Percentiles rank a stretch among this genome's conserved stretches.
Conservation (phyloP, 352 stramenopile species). For the Globisporangium acanthophoron region DNA sequence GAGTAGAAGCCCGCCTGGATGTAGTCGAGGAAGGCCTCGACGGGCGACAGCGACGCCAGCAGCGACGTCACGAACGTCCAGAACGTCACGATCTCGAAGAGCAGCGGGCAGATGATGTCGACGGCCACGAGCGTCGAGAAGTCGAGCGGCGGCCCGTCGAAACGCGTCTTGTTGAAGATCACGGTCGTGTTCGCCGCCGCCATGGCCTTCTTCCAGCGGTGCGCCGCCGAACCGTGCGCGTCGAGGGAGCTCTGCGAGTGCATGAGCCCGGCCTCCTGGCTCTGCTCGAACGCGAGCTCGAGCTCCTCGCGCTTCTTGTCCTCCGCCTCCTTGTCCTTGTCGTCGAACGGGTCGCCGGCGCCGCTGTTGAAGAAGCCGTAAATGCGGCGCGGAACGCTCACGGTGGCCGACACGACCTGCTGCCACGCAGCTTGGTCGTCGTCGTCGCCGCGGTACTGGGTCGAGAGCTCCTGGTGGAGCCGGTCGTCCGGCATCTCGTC, state of each 20-base stretch:
- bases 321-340: conserved; percentile 70
- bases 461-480: conserved; percentile 43
- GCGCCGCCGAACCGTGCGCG: conserved; percentile 19
- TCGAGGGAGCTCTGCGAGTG: background rate
- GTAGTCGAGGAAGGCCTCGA: conserved; percentile 78
- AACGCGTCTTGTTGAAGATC: conserved; percentile 72
- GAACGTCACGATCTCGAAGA: conserved; percentile 78
- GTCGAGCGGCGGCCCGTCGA: conserved; percentile 74
- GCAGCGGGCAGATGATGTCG: conserved; percentile 73
- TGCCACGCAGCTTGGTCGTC: conserved; percentile 63
- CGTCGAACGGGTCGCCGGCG: conserved; percentile 55
- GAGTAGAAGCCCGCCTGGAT: conserved; percentile 79
- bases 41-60: conserved; percentile 53
- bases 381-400: conserved; percentile 30
- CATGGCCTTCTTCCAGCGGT: conserved; percentile 72
- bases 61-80: conserved; percentile 58
- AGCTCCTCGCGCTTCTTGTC: conserved; percentile 60
- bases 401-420: conserved; percentile 34
- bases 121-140: conserved; percentile 83
- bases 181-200: conserved; percentile 58
- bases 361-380: conserved; percentile 37
- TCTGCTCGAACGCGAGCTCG: conserved; percentile 51
- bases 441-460: conserved; percentile 44
- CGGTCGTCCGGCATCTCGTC: conserved; percentile 78
- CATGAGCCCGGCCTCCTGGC: conserved; percentile 20